Base-by-base conservation (phyloP, 1,284 basidiomycete species). In the Xanthoconium separans region DNA sequence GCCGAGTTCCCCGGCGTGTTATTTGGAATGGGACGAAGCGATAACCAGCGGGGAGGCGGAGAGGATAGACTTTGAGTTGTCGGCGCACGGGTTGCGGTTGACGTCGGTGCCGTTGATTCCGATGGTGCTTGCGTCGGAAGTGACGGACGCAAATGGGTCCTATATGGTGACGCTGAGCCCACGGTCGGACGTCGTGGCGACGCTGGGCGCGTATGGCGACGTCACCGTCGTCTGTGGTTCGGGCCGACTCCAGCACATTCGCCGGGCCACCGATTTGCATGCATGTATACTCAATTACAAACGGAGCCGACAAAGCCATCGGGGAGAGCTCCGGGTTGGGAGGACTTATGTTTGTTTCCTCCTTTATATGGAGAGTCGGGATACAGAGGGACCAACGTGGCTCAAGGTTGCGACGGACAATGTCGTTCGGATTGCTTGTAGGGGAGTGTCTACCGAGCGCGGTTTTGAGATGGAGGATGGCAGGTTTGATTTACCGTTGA, bases 361-460 rank as follows among this genome's bases (percentile, higher is more conserved):
- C 6, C 57, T 65, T 2, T 54, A 65, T 16, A 51, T 53, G 55
- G 15, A 56, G 22, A 18, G 29, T 13, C 44, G n/a, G 11, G 37
- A 30, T n/a, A 37, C 24, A 16, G 56, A 51, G 13, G 54, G 51
- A 44, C n/a, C 51, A 18, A 54, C 51, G n/a, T 65, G 63, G 65
- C 55, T 66, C 43, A 68, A 68, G 53, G 54, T 68, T 39, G 41
- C 55, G 29, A 62, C 63, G 13, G 64, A 65, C 33, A 66, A 68
- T 42, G 29, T 62, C 13, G 47, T 68, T 31, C 45, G 40, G 10
- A 55, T 65, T 16, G 3, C 18, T 16, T 65, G 59, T 13, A 47
- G 1, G 15, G 57, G 46, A 8, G 13, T 13, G 6, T 52, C 61
- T 0, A 18, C 13, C 13, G 43, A 49, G 16, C 22, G 15, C 13